These are phyloP conservation scores for Pseudonectria foliicola DNA, from an alignment of 2,329 filamentous ascomycete species.

Conservation along the genomic window DNA sequence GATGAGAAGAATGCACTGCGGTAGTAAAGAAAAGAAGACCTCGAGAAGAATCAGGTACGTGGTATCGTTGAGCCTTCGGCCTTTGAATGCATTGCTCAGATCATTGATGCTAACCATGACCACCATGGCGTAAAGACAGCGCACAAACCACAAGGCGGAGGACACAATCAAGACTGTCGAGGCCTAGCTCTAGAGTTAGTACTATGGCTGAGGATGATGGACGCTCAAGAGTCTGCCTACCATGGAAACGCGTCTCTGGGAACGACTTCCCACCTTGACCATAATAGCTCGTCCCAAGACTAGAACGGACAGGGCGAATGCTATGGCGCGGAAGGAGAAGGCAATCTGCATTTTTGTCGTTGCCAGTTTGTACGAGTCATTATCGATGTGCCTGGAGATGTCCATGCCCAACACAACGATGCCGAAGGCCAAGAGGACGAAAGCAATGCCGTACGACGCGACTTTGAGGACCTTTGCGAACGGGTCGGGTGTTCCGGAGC, in stretches of 20 bases:
- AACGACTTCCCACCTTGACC: slow-evolving; percentile 12
- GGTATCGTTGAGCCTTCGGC: no score
- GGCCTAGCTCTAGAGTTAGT: slow-evolving; percentile 9
- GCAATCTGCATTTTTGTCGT: slow-evolving; percentile 2
- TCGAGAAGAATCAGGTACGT: slow-evolving; percentile 16
- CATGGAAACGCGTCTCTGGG: slow-evolving; percentile 8
- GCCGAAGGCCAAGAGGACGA: slow-evolving; percentile 10
- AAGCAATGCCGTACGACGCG: slow-evolving; percentile 8
- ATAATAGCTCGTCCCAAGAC: slow-evolving; percentile 9
- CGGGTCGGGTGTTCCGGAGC: slow-evolving; percentile 1
- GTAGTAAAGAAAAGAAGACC: slow-evolving; percentile 18
- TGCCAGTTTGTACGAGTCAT: not conserved
- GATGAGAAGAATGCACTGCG: slow-evolving; percentile 17
- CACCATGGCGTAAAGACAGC: slow-evolving; percentile 17
- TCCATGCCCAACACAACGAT: slow-evolving; percentile 13
- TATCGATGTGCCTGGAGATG: slow-evolving; percentile 8
- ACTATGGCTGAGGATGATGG: not conserved
- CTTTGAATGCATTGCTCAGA: not conserved
- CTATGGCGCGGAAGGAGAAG: slow-evolving; percentile 10
- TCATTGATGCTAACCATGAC: slow-evolving; percentile 6
- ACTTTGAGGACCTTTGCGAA: slow-evolving; percentile 11
- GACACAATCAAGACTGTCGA: slow-evolving; percentile 17
- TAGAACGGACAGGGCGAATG: slow-evolving; percentile 11
- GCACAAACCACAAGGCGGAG: slow-evolving; percentile 19
- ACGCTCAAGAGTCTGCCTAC: slow-evolving; percentile 6